Base-by-base conservation (phyloP, 1,284 basidiomycete species). In the Rhizopogon parksii region DNA sequence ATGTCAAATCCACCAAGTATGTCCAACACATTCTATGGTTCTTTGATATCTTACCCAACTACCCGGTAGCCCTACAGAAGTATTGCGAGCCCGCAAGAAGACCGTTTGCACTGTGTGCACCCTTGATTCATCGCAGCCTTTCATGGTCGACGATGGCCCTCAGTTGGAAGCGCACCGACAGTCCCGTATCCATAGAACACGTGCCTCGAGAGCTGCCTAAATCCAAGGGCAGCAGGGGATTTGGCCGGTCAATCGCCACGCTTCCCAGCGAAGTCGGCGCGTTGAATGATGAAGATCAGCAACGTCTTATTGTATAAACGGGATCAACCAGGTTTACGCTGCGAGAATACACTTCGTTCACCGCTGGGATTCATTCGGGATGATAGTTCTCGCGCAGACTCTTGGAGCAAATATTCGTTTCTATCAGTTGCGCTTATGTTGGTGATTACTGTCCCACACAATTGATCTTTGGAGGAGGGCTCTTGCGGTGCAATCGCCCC, bases 31-130 rank as follows among this genome's bases (percentile, higher is more conserved):
- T 30, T 54, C 51, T 25, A 50, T 62, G 9, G 47, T 38, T 40
- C 50, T 24, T 43, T 56, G 21, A 38, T 40, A 47, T 53, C 50
- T 38, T 37, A 57, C 52, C 50, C 47, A 50, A 57, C 38, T 14
- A 9, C 7, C 30, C 6, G 45, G 19, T 50, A 85, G 85, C 49
- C 88, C 85, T 2, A 66, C 65, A 1, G 72, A 79, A 15, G 65
- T 81, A 7, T 67, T 91, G 1, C 68, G 75, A 46, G 78, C 80
- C 0, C 76, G 84, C 48, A 77, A 71, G 46, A 83, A 85, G 59
- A 60, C 77, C 4, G 67, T 79, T 1, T 97, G 94, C 64, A 64
- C 76, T 0, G 61, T 77, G 1, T 97, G 94, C 62, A 92, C 91
- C 0, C 58, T 63, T 4, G 74, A 91, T 53, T 62, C 73, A 0